Conservation (phyloP, 1,284 basidiomycete species). For the Tilletia walkeri region DNA sequence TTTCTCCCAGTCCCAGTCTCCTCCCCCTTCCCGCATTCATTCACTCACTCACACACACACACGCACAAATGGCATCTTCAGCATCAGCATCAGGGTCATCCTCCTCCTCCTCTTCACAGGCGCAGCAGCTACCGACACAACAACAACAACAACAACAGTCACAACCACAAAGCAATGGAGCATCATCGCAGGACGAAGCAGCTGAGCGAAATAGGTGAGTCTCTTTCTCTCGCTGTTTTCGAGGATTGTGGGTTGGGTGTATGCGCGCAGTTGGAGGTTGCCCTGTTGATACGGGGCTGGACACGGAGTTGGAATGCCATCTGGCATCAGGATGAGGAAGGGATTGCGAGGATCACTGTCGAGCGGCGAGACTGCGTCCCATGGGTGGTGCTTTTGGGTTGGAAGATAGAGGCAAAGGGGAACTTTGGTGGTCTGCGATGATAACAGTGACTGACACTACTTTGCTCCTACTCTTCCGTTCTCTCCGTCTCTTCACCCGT, state of each 20-base stretch:
- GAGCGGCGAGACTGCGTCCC: too few species aligned
- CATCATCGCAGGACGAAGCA: not conserved
- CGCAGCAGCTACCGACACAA: not conserved
- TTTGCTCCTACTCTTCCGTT: not conserved
- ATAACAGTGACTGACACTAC: not conserved
- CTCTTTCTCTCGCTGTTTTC: not conserved
- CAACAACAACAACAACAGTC: not conserved
- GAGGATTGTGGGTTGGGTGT: too few species aligned
- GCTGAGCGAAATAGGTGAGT: conserved; percentile 10
- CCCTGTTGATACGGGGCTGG: too few species aligned
- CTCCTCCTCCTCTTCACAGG: not conserved
- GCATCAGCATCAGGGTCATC: not conserved
- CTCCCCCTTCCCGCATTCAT: not conserved
- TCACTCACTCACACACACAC: not conserved
- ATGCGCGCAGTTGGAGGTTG: too few species aligned
- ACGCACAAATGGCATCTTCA: not conserved
- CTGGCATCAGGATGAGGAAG: too few species aligned
- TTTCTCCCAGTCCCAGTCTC: not conserved
- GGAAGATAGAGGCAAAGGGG: too few species aligned
- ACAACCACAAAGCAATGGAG: too few species aligned
- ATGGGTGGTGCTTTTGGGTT: too few species aligned
- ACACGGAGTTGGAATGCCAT: too few species aligned
- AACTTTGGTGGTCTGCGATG: too few species aligned
- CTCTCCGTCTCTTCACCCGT: not conserved
- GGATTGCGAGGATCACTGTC: too few species aligned